phyloP scores from a whole-genome alignment of 139 green algal genomes.

The Prasinococcaceae sp. region DNA sequence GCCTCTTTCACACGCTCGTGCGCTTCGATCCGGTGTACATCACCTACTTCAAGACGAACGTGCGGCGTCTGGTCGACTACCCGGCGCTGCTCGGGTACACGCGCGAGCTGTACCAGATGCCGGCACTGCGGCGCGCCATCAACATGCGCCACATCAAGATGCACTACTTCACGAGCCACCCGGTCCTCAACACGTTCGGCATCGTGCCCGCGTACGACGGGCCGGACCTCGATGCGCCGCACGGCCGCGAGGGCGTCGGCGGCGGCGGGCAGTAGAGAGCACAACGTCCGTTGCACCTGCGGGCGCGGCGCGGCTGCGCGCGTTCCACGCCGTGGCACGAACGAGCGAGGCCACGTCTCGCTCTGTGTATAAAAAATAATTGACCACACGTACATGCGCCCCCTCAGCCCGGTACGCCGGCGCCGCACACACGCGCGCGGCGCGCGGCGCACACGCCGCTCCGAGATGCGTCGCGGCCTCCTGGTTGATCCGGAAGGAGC shows the following conservation, averaged over 20 bases:
- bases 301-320: too few species aligned
- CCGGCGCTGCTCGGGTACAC: slow-evolving; percentile 56
- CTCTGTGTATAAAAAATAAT: too few species aligned
- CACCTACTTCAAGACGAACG: slow-evolving; percentile 93
- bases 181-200: slow-evolving; percentile 22
- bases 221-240: slow-evolving; percentile 15
- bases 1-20: slow-evolving; percentile 76
- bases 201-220: slow-evolving; percentile 28
- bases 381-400: too few species aligned
- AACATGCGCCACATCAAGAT: slow-evolving; percentile 83
- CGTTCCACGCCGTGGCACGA: too few species aligned
- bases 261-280: too few species aligned
- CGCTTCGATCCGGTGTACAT: slow-evolving; percentile 65
- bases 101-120: slow-evolving; percentile 62
- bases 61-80: slow-evolving; percentile 57
- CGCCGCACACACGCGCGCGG: too few species aligned
- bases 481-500: slow-evolving; percentile 23
- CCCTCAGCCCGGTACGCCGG: too few species aligned
- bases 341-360: too few species aligned
- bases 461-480: too few species aligned
- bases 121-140: slow-evolving; percentile 42
- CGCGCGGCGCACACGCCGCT: too few species aligned
- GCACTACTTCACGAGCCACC: slow-evolving; percentile 33
- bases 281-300: too few species aligned
- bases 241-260: slow-evolving; percentile 16